A percentile compares a stretch with the other conserved stretches of the same genome.
phyloP scores from a whole-genome alignment of 768 basidiomycete genomes.

The Suillus subaureus region DNA sequence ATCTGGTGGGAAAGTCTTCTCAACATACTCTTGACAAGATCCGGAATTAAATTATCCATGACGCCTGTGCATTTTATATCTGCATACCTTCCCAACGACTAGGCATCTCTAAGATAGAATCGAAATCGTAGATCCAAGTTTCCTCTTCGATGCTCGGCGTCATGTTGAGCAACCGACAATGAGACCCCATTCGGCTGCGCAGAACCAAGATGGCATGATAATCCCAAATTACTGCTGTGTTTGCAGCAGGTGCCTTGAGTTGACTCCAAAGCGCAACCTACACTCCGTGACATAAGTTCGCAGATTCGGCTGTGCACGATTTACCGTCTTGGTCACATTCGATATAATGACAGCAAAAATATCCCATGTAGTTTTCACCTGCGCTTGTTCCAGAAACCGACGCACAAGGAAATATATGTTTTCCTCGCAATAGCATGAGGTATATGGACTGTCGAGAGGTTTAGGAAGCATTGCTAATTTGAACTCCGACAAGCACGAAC shows the following conservation, averaged over 20 bases:
- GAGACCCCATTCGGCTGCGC: conserved; percentile 31
- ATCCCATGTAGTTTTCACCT: conserved; percentile 45
- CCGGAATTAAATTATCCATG: conserved; percentile 19
- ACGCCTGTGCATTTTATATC: neutral
- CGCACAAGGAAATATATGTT: conserved; percentile 65
- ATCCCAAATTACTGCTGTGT: conserved; percentile 63
- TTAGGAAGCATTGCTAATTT: conserved; percentile 24
- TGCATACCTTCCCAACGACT: conserved; percentile 51
- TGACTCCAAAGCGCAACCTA: conserved; percentile 72
- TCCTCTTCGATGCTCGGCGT: conserved; percentile 15
- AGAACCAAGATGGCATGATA: conserved; percentile 72
- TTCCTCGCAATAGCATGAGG: conserved; percentile 71
- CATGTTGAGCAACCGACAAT: conserved; percentile 5
- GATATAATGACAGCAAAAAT: conserved; percentile 65
- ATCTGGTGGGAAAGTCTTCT: conserved; percentile 43
- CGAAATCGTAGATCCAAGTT: conserved; percentile 72
- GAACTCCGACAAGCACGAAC: conserved; percentile 22
- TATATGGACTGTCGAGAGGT: conserved; percentile 45
- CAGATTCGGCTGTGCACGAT: conserved; percentile 18
- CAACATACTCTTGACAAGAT: conserved; percentile 45
- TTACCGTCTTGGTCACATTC: conserved; percentile 58
- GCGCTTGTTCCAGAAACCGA: conserved; percentile 37
- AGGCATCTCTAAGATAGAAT: conserved; percentile 54
- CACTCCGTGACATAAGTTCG: neutral
- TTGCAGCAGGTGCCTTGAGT: conserved; percentile 39